These are phyloP conservation scores for Colletotrichum lindemuthianum DNA, from an alignment of 2,329 filamentous ascomycete species.

Conservation along the genomic window DNA sequence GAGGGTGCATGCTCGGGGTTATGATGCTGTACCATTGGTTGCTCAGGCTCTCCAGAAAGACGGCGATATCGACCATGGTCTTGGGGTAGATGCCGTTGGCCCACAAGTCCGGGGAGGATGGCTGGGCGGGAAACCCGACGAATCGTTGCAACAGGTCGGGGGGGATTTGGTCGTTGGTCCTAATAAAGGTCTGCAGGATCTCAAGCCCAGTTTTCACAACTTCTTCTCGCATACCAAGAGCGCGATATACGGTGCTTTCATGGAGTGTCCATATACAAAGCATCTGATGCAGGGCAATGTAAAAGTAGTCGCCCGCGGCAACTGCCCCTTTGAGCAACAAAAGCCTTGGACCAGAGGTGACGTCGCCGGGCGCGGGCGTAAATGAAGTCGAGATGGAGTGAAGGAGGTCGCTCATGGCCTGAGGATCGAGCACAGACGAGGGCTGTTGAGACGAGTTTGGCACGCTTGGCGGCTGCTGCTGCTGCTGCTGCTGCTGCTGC, in stretches of 20 bases:
- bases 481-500: too few species aligned
- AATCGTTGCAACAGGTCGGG: slow-evolving; percentile 46
- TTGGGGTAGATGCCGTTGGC: slow-evolving; percentile 35
- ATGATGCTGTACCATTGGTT: slow-evolving; percentile 49
- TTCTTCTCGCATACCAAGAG: slow-evolving; percentile 8
- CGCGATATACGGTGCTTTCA: slow-evolving; percentile 46
- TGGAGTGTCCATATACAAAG: slow-evolving; percentile 66
- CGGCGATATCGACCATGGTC: slow-evolving; percentile 48
- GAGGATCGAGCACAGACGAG: too few species aligned
- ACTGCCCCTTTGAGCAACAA: slow-evolving; percentile 68
- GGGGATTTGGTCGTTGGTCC: slow-evolving; percentile 48
- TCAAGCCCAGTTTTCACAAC: slow-evolving; percentile 47
- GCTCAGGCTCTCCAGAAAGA: slow-evolving; percentile 56
- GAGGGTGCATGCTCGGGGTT: slow-evolving; percentile 45
- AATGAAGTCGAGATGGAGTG: too few species aligned
- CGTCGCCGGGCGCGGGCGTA: slow-evolving; percentile 5
- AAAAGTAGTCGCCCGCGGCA: slow-evolving; percentile 66
- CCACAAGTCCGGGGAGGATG: slow-evolving; percentile 25
- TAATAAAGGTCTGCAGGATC: slow-evolving; percentile 49
- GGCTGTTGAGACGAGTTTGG: too few species aligned
- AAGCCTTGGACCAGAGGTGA: slow-evolving; percentile 52
- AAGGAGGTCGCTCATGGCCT: too few species aligned
- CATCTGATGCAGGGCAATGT: slow-evolving; percentile 72
- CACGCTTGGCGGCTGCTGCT: too few species aligned
- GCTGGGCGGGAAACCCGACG: slow-evolving; percentile 47